These are phyloP conservation scores for Alternaria dauci DNA, from an alignment of 2,329 filamentous ascomycete genomes.

Conservation along the genomic window DNA sequence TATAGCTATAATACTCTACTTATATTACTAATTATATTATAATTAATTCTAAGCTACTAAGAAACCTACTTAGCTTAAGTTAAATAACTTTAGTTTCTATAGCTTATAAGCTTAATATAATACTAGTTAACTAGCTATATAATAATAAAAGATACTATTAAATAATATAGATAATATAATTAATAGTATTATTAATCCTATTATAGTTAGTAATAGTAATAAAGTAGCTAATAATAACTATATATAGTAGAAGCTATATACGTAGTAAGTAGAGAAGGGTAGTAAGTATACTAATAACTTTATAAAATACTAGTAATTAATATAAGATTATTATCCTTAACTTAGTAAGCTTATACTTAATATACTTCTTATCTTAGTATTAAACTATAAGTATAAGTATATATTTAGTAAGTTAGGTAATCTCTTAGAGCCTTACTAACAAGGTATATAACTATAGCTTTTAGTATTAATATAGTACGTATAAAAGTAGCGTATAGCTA, in stretches of 20 bases:
- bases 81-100: neutral
- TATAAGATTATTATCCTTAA: neutral
- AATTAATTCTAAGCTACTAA: too few relatives aligned
- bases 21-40: too few relatives aligned
- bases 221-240: neutral
- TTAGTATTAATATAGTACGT: neutral
- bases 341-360: neutral
- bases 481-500: too few relatives aligned
- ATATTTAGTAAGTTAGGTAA: constrained; percentile 12
- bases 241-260: neutral
- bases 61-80: neutral
- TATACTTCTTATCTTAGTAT: constrained; percentile 4
- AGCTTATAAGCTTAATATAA: neutral
- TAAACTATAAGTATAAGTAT: constrained; percentile 10
- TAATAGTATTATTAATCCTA: neutral
- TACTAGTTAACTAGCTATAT: too few relatives aligned
- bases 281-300: neutral
- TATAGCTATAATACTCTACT: constrained; percentile 11
- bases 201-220: neutral
- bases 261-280: neutral
- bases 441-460: neutral
- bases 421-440: constrained; percentile 7
- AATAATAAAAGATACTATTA: too few relatives aligned
- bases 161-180: neutral
- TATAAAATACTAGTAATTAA: neutral